phyloP scores from a whole-genome alignment of 2,329 filamentous ascomycete species.

The Graphium sp. region DNA sequence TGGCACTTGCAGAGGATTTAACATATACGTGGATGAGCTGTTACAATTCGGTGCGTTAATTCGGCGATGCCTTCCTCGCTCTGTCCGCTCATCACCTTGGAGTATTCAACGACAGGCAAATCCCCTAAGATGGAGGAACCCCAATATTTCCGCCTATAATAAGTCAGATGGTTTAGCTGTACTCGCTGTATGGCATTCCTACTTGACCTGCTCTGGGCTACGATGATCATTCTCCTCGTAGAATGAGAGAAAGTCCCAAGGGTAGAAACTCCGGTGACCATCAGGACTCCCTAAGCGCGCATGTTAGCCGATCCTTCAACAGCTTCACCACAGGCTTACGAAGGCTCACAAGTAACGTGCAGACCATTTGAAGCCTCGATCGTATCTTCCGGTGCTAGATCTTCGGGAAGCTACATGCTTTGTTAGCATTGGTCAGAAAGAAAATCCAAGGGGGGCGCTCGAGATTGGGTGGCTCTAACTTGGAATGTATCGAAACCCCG shows the following conservation, averaged over 20 bases:
- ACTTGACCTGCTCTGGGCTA: conserved; percentile 15
- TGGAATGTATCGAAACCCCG: conserved; percentile 22
- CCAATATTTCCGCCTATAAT: conserved; percentile 12
- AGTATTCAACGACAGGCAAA: conserved; percentile 43
- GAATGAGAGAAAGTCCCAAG: conserved; percentile 40
- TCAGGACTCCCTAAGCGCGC: conserved; percentile 44
- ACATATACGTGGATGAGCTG: conserved; percentile 7
- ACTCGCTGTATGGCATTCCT: conserved; percentile 5
- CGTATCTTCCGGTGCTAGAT: conserved; percentile 13
- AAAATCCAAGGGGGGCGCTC: not conserved
- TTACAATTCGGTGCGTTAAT: conserved; percentile 49
- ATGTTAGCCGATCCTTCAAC: conserved; percentile 2
- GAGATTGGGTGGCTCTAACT: conserved; percentile 9
- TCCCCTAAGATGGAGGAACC: conserved; percentile 16
- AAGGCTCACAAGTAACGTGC: conserved; percentile 15
- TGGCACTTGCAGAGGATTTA: not conserved
- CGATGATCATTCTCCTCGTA: conserved; percentile 20
- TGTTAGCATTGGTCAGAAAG: not conserved
- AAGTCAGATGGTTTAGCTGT: conserved; percentile 1
- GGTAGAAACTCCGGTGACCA: conserved; percentile 51
- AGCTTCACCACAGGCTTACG: too few relatives aligned
- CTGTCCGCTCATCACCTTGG: conserved; percentile 36
- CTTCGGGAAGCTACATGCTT: conserved; percentile 13
- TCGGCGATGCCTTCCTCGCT: conserved; percentile 36
- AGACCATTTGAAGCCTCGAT: conserved; percentile 12